A percentile compares a stretch with the other conserved stretches of the same genome.
phyloP scores from a whole-genome alignment of 106 monocot species.

The Dioscorea zingiberensis region DNA sequence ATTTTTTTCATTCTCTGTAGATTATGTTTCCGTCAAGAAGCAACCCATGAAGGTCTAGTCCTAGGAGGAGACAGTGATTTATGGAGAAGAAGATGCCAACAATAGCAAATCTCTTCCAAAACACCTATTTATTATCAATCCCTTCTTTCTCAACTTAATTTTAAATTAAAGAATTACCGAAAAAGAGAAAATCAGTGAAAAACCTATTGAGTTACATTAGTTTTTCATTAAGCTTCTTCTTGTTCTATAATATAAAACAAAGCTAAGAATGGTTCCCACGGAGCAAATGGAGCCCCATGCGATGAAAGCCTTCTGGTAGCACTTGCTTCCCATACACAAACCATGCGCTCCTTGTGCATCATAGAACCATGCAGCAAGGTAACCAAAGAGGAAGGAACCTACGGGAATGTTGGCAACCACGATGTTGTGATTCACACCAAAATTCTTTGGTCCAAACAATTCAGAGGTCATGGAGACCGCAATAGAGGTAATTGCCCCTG shows the following conservation, averaged over 20 bases:
- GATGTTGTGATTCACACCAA: slow-evolving; percentile 22
- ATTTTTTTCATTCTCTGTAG: no score
- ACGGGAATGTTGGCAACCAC: slow-evolving; percentile 20
- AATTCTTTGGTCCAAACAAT: slow-evolving; percentile 16
- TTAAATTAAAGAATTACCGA: no score
- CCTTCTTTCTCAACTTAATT: no score
- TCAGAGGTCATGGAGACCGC: slow-evolving; percentile 20
- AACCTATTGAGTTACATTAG: no score
- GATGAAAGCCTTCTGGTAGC: slow-evolving; percentile 6
- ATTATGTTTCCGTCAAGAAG: no score
- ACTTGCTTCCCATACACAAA: background rate
- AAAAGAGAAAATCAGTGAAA: no score
- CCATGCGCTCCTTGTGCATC: background rate
- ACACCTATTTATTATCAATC: no score
- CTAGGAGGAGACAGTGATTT: no score
- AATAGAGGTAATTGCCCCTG: slow-evolving; percentile 21
- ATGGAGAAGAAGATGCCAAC: no score
- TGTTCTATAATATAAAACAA: slow-evolving; percentile 1
- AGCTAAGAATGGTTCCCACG: slow-evolving; percentile 8
- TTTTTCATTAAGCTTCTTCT: no score
- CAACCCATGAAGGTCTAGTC: no score
- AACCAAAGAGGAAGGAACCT: slow-evolving; percentile 23
- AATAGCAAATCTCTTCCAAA: no score
- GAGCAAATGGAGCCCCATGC: slow-evolving; percentile 16
- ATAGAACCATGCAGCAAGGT: slow-evolving; percentile 16